phyloP scores from a whole-genome alignment of 306 rosid genomes.

The Cicer cuneatum region DNA sequence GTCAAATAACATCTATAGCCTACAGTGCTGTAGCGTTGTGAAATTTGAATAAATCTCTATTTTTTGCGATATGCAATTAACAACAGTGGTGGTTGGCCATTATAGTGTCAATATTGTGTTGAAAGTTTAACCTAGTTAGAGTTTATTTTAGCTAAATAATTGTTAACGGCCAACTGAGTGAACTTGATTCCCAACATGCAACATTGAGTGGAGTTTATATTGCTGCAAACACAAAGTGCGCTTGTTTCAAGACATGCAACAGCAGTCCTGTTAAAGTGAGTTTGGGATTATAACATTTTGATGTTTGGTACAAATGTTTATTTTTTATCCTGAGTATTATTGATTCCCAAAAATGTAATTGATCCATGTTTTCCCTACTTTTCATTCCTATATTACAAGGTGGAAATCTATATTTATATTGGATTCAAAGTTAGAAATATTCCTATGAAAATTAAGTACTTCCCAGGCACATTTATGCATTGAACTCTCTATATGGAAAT shows the following conservation, averaged over 20 bases:
- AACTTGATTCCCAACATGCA: slow-evolving; percentile 11
- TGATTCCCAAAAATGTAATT: not conserved
- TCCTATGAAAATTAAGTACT: not conserved
- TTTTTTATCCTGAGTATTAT: not conserved
- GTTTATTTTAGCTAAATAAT: slow-evolving; percentile 10
- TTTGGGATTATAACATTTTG: not conserved
- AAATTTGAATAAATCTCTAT: not conserved
- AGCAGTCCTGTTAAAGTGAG: not conserved
- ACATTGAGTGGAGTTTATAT: slow-evolving; percentile 1
- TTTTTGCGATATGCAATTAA: not conserved
- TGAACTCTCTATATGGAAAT: not conserved
- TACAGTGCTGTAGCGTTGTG: not conserved
- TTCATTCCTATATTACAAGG: not conserved
- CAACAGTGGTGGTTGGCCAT: slow-evolving; percentile 1
- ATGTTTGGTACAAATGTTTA: not conserved
- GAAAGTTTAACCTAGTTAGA: not conserved
- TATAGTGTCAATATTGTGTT: not conserved
- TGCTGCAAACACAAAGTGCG: not conserved
- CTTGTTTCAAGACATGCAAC: not conserved
- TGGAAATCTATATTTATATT: not conserved
- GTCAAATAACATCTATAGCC: not conserved
- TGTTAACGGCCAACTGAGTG: slow-evolving; percentile 9
- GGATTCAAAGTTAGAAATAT: not conserved
- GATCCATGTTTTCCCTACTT: not conserved
- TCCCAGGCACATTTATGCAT: not conserved